Conservation (phyloP, 1,139 yeast genomes). For the Scheffersomyces titani region DNA sequence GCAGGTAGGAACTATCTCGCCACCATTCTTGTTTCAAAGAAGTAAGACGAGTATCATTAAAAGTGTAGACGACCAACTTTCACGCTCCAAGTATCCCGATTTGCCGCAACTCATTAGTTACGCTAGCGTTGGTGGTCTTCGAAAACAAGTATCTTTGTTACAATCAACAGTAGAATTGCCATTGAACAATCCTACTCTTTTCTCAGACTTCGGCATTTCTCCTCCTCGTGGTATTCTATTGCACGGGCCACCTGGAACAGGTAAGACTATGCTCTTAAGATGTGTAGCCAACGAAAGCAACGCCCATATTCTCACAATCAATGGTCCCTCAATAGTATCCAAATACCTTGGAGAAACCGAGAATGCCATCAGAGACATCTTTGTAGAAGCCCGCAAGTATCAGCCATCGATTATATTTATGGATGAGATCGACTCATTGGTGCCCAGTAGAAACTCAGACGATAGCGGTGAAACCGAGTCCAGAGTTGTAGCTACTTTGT, state of each 20-base stretch:
- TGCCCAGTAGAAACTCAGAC: conserved; percentile 78
- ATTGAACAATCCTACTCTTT: conserved; percentile 71
- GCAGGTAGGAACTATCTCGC: conserved; percentile 32
- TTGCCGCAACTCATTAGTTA: conserved; percentile 46
- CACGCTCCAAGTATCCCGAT: conserved; percentile 34
- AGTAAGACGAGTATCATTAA: conserved; percentile 31
- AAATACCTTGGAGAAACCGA: conserved; percentile 95
- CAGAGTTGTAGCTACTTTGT: conserved; percentile 83
- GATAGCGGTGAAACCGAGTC: conserved; percentile 89
- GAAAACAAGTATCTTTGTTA: conserved; percentile 60
- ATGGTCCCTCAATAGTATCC: conserved; percentile 91
- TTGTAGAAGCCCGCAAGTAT: conserved; percentile 77
- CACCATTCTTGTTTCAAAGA: conserved; percentile 46
- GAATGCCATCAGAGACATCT: conserved; percentile 73
- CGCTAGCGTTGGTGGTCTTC: conserved; percentile 74
- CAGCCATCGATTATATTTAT: conserved; percentile 87
- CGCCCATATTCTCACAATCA: conserved; percentile 82
- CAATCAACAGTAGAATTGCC: conserved; percentile 79
- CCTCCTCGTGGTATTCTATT: conserved; percentile 89
- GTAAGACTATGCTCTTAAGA: conserved; percentile 85
- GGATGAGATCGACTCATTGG: conserved; percentile 91
- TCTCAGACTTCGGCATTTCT: conserved; percentile 80
- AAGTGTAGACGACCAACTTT: conserved; percentile 13
- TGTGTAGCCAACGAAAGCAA: conserved; percentile 73
- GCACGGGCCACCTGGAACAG: conserved; percentile 98